Conservation (phyloP, 2,329 filamentous ascomycete species). For the Hypoxylon sp. region DNA sequence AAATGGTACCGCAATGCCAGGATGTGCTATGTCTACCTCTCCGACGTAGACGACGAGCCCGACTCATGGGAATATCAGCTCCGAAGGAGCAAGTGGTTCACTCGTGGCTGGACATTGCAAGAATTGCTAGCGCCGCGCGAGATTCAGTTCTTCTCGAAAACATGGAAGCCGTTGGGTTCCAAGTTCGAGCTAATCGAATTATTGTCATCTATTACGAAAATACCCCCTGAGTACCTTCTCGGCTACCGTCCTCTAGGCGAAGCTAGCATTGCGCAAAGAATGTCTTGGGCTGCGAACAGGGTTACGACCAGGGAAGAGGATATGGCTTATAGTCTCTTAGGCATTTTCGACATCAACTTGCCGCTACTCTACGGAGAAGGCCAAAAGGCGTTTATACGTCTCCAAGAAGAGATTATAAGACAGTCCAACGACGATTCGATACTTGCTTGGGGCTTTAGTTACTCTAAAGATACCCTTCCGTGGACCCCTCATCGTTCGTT, state of each 20-base stretch:
- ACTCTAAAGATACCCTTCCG: too few species aligned
- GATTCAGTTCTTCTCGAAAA: not conserved
- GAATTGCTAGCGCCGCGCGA: not conserved
- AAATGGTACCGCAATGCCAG: not conserved
- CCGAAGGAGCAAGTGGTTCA: not conserved
- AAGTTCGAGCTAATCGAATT: not conserved
- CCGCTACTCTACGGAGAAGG: slow-evolving; percentile 3
- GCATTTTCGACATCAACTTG: not conserved
- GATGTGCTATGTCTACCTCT: not conserved
- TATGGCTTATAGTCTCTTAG: not conserved
- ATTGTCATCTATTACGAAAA: not conserved
- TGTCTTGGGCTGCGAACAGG: not conserved
- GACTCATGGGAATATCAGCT: not conserved
- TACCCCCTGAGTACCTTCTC: not conserved
- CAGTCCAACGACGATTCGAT: not conserved
- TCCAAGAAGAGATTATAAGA: slow-evolving; percentile 7
- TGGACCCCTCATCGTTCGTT: too few species aligned
- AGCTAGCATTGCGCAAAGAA: not conserved
- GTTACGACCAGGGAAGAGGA: not conserved
- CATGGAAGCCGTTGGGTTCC: not conserved
- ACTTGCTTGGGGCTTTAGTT: not conserved
- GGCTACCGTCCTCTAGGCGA: not conserved
- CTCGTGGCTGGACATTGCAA: slow-evolving; percentile 1
- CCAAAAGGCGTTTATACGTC: not conserved
- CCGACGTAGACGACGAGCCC: not conserved